These are phyloP conservation scores for Asterophora lycoperdoides DNA, from an alignment of 768 basidiomycete genomes.

Conservation along the genomic window DNA sequence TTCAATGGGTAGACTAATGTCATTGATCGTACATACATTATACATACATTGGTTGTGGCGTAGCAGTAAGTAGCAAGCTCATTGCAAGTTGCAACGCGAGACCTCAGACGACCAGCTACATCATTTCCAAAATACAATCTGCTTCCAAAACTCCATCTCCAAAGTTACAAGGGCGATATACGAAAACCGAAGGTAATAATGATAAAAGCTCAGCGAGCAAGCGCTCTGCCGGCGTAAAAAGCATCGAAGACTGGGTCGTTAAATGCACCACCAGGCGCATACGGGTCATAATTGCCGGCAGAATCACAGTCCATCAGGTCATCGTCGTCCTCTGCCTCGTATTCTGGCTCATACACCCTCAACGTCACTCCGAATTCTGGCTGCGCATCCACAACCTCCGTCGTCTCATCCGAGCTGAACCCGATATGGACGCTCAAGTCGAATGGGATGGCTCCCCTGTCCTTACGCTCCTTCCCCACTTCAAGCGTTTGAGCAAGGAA, in stretches of 20 bases:
- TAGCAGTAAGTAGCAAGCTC: too few relatives aligned
- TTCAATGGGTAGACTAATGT: slow-evolving; percentile 18
- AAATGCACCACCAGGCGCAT: slow-evolving; percentile 23
- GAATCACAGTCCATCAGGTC: slow-evolving; percentile 14
- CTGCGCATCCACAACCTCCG: slow-evolving; percentile 9
- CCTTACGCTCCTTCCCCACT: too few relatives aligned
- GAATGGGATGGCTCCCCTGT: too few relatives aligned
- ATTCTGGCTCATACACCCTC: slow-evolving; percentile 3
- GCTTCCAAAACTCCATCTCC: too few relatives aligned
- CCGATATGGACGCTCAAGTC: too few relatives aligned
- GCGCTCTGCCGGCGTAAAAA: slow-evolving; percentile 14
- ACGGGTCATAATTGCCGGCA: slow-evolving; percentile 16
- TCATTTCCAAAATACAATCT: too few relatives aligned
- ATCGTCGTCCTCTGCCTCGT: slow-evolving; percentile 19
- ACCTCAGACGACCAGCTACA: too few relatives aligned
- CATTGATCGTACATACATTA: too few relatives aligned
- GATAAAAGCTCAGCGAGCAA: slow-evolving; percentile 8
- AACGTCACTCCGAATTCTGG: background rate
- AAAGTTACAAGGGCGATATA: too few relatives aligned
- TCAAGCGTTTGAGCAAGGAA: too few relatives aligned
- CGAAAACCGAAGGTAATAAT: slow-evolving; percentile 6
- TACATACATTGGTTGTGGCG: too few relatives aligned
- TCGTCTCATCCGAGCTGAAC: background rate
- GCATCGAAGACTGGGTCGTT: slow-evolving; percentile 29
- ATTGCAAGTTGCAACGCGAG: too few relatives aligned